Base-by-base conservation (phyloP, 2,329 filamentous ascomycete genomes). In the Samsoniella hepiali region DNA sequence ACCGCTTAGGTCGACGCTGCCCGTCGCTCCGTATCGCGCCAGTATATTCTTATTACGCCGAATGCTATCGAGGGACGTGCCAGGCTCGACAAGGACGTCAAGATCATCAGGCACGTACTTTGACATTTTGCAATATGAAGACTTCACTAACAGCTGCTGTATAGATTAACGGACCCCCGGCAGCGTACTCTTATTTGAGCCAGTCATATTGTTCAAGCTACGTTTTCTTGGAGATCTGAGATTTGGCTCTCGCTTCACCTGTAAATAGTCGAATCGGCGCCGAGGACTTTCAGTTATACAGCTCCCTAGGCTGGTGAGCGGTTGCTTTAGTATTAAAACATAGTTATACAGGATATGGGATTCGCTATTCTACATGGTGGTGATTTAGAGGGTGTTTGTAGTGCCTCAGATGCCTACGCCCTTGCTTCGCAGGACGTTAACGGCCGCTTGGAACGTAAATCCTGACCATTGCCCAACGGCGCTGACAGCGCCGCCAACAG, bases 41-140 rank as follows among this genome's bases (percentile, higher is more conserved):
- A 99, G 74, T 99, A 96, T 72, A 93, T 99, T 67, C 85, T 99
- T 62, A 99, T 99, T 73, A 97, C 94, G 2, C 95, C 95, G 34
- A 96, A 97, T 69, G 89, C 89, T 54, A 92, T 96, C 72, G 79
- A 87, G 75, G 80, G 83, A 68, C 75, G 83, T 69, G 82, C 81
- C 32, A 77, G 79, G 54, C 73, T 85, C 42, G 84, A 86, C 65
- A 82, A 81, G 63, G 91, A 96, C 71, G 91, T 96, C 65, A 91
- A 88, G 72, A 88, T 95, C 66, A 90, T 91, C 75, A 87, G 89
- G 87, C 88, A 77, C 67, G 81, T 73, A 2, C 31, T 38, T 32
- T 54, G 15, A 29, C n/a, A 38, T 49, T 50, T 13, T 17, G 49
- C 51, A 29, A 36, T 38, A 34, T 38, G 17, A 44, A 34, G 13